phyloP scores from a whole-genome alignment of 2,329 filamentous ascomycete genomes.

The Pseudogymnoascus sp. region DNA sequence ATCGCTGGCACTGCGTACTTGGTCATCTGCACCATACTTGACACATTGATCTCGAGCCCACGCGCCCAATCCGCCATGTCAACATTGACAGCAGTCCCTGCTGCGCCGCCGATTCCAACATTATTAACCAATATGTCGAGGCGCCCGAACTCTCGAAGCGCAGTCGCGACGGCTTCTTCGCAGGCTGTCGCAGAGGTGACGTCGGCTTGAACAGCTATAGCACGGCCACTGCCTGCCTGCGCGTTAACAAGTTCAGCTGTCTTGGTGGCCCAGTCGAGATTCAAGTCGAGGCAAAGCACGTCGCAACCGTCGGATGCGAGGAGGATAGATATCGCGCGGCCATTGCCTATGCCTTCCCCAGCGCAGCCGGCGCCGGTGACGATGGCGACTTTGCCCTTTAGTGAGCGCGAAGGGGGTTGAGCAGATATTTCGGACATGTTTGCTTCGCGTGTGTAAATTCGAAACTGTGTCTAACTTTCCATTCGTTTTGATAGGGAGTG shows the following conservation, averaged over 20 bases:
- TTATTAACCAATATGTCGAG: constrained; percentile 61
- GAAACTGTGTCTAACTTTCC: background rate
- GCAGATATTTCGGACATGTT: background rate
- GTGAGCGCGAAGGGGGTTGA: constrained; percentile 33
- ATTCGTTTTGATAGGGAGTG: background rate
- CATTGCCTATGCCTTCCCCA: constrained; percentile 55
- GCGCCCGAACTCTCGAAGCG: constrained; percentile 45
- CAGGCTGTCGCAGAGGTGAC: constrained; percentile 52
- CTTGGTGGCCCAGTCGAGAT: constrained; percentile 42
- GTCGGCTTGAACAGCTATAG: constrained; percentile 43
- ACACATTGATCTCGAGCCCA: constrained; percentile 55
- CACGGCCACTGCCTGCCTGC: constrained; percentile 32
- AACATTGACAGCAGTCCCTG: constrained; percentile 54
- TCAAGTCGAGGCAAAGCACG: constrained; percentile 53
- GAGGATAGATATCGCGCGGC: constrained; percentile 51
- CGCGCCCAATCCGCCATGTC: constrained; percentile 52
- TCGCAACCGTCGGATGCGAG: constrained; percentile 52
- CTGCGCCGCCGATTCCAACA: constrained; percentile 54
- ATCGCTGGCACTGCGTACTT: constrained; percentile 57
- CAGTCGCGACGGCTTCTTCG: constrained; percentile 32
- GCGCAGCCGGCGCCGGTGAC: constrained; percentile 54
- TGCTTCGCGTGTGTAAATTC: constrained; percentile 17
- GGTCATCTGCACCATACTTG: constrained; percentile 58
- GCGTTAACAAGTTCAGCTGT: constrained; percentile 36
- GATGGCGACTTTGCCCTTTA: constrained; percentile 43